Base-by-base conservation (phyloP, 305 asterid species). In the Salvia sclarea region DNA sequence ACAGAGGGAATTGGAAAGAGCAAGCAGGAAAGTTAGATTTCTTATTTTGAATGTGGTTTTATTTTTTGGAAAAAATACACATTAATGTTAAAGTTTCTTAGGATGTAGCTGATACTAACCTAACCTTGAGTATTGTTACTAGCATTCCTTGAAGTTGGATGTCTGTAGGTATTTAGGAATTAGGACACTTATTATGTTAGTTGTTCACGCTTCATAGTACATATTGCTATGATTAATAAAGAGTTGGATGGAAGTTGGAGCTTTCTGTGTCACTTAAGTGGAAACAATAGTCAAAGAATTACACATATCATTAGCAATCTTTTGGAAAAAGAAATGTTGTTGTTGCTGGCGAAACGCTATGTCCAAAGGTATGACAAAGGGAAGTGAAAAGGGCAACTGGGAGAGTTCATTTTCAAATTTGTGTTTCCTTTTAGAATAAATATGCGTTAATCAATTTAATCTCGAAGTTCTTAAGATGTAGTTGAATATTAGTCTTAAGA, bases 261-360 rank as follows among this genome's bases (percentile, higher is more conserved):
- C 40, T 71, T 73, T 52, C 6, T 30, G n/a, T 64, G 67, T 41
- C 17, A 33, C 44, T 69, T 30, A n/a, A 43, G 47, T 55, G 52
- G 55, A 71, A 43, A 68, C 63, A 37, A 48, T 69, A 52, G 30
- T 64, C 54, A 40, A 79, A 18, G n/a, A 61, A n/a, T 14, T 17
- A 37, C 10, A 43, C 3, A 10, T 30, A 62, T 43, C 16, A 24
- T 33, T 21, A 13, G 66, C 44, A 49, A 48, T 28, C 44, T 30
- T 66, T 38, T 47, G 30, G 22, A 21, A 17, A 14, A 64, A n/a
- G 22, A 40, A 40, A 11, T 57, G 14, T 30, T 45, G 10, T 49
- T 33, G 28, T 60, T 65, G 49, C 18, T 45, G 35, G 55, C 21
- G 44, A 52, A 13, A 12, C 0, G 10, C 48, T 43, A 1, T 31